phyloP scores from a whole-genome alignment of 148 eudicot genomes.

The Nepenthes gracilis region DNA sequence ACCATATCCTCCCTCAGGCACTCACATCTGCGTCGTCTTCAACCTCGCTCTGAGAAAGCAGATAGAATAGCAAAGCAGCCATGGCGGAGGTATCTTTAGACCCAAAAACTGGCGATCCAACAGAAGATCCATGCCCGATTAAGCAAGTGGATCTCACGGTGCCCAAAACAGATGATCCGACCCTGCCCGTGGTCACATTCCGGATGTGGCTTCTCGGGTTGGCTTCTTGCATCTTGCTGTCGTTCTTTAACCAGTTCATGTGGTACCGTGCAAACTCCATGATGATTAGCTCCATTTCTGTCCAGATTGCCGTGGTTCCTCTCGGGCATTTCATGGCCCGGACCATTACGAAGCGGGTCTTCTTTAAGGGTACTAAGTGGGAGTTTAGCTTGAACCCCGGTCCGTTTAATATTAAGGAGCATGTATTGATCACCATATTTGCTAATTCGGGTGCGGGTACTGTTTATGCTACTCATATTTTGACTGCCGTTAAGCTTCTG shows the following conservation, averaged over 20 bases:
- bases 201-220: constrained; percentile 83
- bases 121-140: constrained; percentile 23
- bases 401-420: constrained; percentile 78
- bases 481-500: constrained; percentile 55
- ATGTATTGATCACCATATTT: constrained; percentile 79
- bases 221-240: constrained; percentile 28
- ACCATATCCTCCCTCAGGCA: too few relatives aligned
- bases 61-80: too few relatives aligned
- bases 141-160: constrained; percentile 70
- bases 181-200: constrained; percentile 50
- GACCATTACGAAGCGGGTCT: constrained; percentile 37
- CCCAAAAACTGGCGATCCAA: too few relatives aligned
- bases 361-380: constrained; percentile 44
- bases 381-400: constrained; percentile 75
- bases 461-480: constrained; percentile 73
- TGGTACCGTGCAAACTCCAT: constrained; percentile 73
- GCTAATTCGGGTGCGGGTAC: constrained; percentile 78
- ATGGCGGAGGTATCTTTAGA: too few relatives aligned
- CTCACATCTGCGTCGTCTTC: too few relatives aligned
- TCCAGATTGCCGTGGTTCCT: constrained; percentile 73
- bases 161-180: constrained; percentile 66
- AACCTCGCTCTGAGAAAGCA: too few relatives aligned
- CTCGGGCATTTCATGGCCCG: constrained; percentile 70
- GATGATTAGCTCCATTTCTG: constrained; percentile 41
- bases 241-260: constrained; percentile 75